phyloP scores from a whole-genome alignment of 1,284 basidiomycete genomes.

The Boletus subluridellus region DNA sequence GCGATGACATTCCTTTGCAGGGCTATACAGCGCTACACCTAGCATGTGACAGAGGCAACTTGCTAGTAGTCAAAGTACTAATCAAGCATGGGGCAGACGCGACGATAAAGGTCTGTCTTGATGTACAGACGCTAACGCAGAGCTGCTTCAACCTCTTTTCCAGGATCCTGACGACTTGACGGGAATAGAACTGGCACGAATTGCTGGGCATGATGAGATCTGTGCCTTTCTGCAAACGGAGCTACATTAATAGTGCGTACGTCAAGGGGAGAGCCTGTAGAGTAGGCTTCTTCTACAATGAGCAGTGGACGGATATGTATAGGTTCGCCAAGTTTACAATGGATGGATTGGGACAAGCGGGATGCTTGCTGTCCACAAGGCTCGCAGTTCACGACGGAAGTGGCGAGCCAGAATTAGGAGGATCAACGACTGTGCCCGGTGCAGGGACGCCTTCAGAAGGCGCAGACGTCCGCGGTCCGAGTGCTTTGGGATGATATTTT shows the following conservation, averaged over 20 bases:
- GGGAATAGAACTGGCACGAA: slow-evolving; percentile 60
- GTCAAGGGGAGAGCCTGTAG: neutral
- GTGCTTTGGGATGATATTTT: slow-evolving; percentile 45
- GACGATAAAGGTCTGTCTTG: slow-evolving; percentile 51
- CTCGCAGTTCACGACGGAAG: slow-evolving; percentile 8
- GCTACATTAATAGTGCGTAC: slow-evolving; percentile 18
- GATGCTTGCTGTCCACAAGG: neutral
- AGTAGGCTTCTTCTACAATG: slow-evolving; percentile 13
- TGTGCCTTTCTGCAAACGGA: slow-evolving; percentile 44
- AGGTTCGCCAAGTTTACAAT: slow-evolving; percentile 1
- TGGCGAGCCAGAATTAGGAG: neutral
- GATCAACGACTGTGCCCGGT: neutral
- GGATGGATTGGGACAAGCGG: neutral
- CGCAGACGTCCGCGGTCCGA: slow-evolving; percentile 13
- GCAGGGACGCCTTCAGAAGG: neutral
- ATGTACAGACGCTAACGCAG: neutral
- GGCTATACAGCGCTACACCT: slow-evolving; percentile 85
- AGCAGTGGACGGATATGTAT: slow-evolving; percentile 1
- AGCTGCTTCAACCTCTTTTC: slow-evolving; percentile 4
- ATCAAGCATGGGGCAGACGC: slow-evolving; percentile 65
- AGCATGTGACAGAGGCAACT: slow-evolving; percentile 76
- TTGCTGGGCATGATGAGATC: slow-evolving; percentile 65
- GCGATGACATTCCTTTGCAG: slow-evolving; percentile 39
- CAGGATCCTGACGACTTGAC: slow-evolving; percentile 74
- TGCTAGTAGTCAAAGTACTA: slow-evolving; percentile 54